phyloP scores from a whole-genome alignment of 2,329 filamentous ascomycete genomes.

The Alternaria conjuncta region DNA sequence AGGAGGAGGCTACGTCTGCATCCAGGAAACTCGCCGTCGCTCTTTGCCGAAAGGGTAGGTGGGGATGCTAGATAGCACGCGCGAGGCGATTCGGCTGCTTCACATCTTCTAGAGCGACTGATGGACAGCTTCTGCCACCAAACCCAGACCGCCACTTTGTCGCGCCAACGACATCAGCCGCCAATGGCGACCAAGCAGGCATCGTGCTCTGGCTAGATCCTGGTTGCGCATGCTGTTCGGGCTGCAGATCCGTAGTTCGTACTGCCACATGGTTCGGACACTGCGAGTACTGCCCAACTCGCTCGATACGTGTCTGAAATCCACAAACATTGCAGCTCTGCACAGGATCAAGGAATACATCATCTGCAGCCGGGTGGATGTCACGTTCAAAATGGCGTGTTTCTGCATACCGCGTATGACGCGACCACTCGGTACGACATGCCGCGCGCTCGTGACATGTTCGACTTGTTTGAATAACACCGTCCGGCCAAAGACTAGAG shows the following conservation, averaged over 20 bases:
- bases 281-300: not conserved
- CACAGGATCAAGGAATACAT: not conserved
- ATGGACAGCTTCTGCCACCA: not conserved
- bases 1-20: not conserved
- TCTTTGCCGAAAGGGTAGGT: slow-evolving; percentile 8
- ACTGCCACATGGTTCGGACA: not conserved
- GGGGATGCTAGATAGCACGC: slow-evolving; percentile 2
- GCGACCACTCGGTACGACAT: not conserved
- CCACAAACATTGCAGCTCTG: not conserved
- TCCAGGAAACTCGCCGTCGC: slow-evolving; percentile 3
- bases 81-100: not conserved
- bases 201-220: not conserved
- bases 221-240: slow-evolving; percentile 1
- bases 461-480: not conserved
- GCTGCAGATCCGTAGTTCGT: not conserved
- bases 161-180: slow-evolving; percentile 8
- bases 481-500: not conserved
- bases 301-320: not conserved
- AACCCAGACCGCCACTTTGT: slow-evolving; percentile 14
- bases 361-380: not conserved
- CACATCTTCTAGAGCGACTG: not conserved
- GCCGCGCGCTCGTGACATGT: not conserved
- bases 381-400: not conserved
- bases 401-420: not conserved
- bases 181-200: not conserved